Evolutionary conservation across 495 filamentous ascomycete genomes (phyloP), one percentile per base, ranked within the genome.

Genomic region (Podospora appendiculata): DNA sequence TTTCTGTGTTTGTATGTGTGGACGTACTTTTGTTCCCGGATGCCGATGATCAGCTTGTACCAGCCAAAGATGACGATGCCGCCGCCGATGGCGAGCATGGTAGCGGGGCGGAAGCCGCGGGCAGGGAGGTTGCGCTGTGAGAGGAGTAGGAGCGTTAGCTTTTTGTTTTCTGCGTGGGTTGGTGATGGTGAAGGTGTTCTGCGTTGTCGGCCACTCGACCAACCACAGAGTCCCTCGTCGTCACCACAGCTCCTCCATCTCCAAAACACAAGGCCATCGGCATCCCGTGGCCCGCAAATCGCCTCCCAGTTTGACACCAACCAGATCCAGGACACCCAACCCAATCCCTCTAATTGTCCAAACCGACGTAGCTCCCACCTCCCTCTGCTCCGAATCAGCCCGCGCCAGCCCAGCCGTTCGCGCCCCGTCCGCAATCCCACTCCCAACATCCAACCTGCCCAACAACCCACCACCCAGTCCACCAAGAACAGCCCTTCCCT

Each of bases 81-180:
- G 58, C 80, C 84, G 68, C 88, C 80, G 42, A 76, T 88, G 58
- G 85, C 56, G 61, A 97, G 79, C 67, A 95, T 86, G 55, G 80
- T 75, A 16, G 76, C 67, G 8, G 93, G 92, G 47, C 85, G 83
- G 83, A 96, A 95, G 39, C 94, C 92, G 54, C 88, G 86, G 52
- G 85, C 85, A 52, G 93, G 94, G 61, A 98, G 71, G 73, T 97
- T 96, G 67, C 93, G 89, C 86, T 93, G 66, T 25, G 25, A 25
- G 25, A 25, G 52, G 35, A 17, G 18, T 19, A 14, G 1, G n/a
- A 32, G 39, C 12, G 51, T 60, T 62, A 58, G 58, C 58, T 12
- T 16, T 40, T 0, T 19, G 6, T 32, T 32, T 32, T 14, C n/a
- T 17, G 32, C 4, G 45, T 32, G 2, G 19, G 34, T 52, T 52